Evolutionary conservation across 129 eudicot species (phyloP).

Genomic region (Ambrosia trifida): DNA sequence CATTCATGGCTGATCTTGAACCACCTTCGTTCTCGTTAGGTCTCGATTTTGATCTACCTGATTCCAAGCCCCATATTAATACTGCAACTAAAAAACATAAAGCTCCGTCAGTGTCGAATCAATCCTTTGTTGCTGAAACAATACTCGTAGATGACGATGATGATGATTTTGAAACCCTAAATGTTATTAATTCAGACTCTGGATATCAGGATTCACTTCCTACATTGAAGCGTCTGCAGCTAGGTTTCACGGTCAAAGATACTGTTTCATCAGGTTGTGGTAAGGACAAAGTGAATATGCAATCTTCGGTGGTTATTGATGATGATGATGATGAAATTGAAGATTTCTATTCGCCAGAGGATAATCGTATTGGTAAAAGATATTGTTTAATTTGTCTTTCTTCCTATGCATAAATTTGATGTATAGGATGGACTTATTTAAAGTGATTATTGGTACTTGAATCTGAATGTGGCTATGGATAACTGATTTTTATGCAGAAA

Average conservation of each 20-base stretch:
- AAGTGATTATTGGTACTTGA: too few relatives aligned
- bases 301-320: constrained; percentile 26
- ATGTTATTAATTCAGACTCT: constrained; percentile 40
- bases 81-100: constrained; percentile 1
- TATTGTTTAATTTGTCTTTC: background rate
- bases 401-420: too few relatives aligned
- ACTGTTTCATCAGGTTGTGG: background rate
- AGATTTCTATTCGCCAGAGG: constrained; percentile 70
- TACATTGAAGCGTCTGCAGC: constrained; percentile 58
- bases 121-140: constrained; percentile 14
- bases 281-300: constrained; percentile 12
- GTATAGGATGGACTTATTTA: too few relatives aligned
- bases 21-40: constrained; percentile 90
- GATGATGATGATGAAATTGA: constrained; percentile 58
- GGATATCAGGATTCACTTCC: constrained; percentile 30
- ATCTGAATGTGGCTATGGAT: too few relatives aligned
- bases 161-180: constrained; percentile 45
- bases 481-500: too few relatives aligned
- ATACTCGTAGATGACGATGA: constrained; percentile 22
- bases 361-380: constrained; percentile 36
- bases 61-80: constrained; percentile 37
- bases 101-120: constrained; percentile 19
- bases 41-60: constrained; percentile 44
- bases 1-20: constrained; percentile 56
- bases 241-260: constrained; percentile 33